phyloP scores from a whole-genome alignment of 768 basidiomycete genomes.

The Boletus fagicola region DNA sequence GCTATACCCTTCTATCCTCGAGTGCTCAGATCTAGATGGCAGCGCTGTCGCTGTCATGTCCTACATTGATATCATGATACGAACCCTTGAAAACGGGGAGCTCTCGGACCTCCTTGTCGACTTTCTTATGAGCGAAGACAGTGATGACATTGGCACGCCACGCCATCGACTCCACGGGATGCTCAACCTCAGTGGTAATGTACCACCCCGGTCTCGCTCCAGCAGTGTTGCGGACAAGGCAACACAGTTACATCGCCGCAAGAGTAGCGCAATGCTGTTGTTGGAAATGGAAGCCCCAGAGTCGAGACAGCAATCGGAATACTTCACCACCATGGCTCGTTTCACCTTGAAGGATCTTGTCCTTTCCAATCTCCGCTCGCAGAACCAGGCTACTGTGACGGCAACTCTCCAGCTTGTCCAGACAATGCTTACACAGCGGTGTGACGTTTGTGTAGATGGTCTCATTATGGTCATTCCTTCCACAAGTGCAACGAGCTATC shows the following conservation, averaged over 20 bases:
- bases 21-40: constrained; percentile 91
- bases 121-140: constrained; percentile 84
- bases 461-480: constrained; percentile 72
- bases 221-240: constrained; percentile 36
- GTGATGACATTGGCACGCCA: constrained; percentile 57
- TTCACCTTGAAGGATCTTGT: constrained; percentile 92
- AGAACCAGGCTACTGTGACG: constrained; percentile 60
- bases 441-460: constrained; percentile 59
- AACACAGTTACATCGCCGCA: constrained; percentile 55
- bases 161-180: constrained; percentile 42
- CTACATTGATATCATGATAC: constrained; percentile 87
- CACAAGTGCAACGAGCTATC: constrained; percentile 71
- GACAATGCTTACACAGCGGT: constrained; percentile 69
- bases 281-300: constrained; percentile 81
- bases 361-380: constrained; percentile 71
- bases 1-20: constrained; percentile 87
- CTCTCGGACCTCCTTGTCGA: constrained; percentile 70
- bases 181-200: constrained; percentile 39
- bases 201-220: constrained; percentile 36
- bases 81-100: constrained; percentile 65
- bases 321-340: constrained; percentile 83
- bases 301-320: constrained; percentile 67
- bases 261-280: constrained; percentile 90
- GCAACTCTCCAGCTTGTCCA: constrained; percentile 81
- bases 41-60: constrained; percentile 95